Conservation (phyloP, 345 rosid genomes). For the Durio zibethinus region DNA sequence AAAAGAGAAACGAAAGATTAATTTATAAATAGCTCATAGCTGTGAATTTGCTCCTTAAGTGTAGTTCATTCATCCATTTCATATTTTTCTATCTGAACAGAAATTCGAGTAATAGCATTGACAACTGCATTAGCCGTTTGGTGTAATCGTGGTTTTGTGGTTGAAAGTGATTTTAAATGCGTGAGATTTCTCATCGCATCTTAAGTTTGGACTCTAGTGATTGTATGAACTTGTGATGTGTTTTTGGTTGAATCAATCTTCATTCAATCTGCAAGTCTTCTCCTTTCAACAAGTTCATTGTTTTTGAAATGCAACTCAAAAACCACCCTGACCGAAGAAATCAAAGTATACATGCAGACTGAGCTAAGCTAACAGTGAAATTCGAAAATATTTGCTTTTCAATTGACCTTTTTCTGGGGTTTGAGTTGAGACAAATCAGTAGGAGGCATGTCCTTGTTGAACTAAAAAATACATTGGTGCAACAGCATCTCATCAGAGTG, state of each 20-base stretch:
- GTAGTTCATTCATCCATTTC: conserved; percentile 23
- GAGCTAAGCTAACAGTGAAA: neutral
- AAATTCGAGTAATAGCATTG: conserved; percentile 16
- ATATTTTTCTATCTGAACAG: conserved; percentile 3
- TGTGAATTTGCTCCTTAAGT: conserved; percentile 27
- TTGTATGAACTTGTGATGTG: neutral
- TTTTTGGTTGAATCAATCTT: too few relatives aligned
- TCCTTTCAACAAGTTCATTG: neutral
- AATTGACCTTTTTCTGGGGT: neutral
- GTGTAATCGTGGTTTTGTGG: conserved; percentile 28
- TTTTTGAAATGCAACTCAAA: neutral
- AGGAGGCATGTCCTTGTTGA: too few relatives aligned
- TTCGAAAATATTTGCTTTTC: neutral
- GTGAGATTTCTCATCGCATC: neutral
- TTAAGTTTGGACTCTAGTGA: neutral
- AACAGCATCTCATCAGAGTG: too few relatives aligned
- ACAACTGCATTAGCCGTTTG: conserved; percentile 18
- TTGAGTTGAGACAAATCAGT: neutral
- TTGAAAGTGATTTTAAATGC: conserved; percentile 21
- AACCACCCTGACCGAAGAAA: neutral
- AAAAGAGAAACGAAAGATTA: conserved; percentile 22
- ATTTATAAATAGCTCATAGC: conserved; percentile 37
- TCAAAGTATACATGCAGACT: neutral
- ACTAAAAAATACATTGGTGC: too few relatives aligned
- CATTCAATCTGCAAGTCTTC: neutral